Conservation (phyloP, 305 asterid genomes). For the Caryopteris hybrid region DNA sequence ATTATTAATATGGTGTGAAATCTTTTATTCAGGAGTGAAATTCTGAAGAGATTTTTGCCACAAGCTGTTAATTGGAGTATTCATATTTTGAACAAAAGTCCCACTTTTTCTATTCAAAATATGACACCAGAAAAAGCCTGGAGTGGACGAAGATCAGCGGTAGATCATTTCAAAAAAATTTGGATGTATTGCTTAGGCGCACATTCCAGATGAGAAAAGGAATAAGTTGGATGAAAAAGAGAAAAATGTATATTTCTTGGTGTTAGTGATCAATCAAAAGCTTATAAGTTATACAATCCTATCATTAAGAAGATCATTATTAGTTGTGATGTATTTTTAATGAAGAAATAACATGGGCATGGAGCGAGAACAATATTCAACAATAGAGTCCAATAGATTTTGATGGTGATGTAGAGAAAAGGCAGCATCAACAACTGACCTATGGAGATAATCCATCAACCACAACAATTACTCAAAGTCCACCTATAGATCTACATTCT, state of each 20-base stretch:
- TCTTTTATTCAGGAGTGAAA: background rate
- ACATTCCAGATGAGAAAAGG: background rate
- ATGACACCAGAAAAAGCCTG: too few species aligned
- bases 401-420: too few species aligned
- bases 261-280: background rate
- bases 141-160: background rate
- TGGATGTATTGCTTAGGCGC: background rate
- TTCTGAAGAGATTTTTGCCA: background rate
- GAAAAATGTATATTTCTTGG: background rate
- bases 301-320: background rate
- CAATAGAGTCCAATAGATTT: too few species aligned
- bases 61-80: background rate
- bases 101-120: background rate
- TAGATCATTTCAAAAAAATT: background rate
- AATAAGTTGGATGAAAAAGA: background rate
- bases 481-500: too few species aligned
- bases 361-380: too few species aligned
- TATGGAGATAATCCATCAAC: too few species aligned
- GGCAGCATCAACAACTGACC: too few species aligned
- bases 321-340: too few species aligned
- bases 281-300: background rate
- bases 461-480: too few species aligned
- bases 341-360: too few species aligned
- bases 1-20: background rate
- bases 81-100: background rate